Evolutionary conservation across 1,139 yeast species (phyloP).

Genomic region (Blastobotrys proliferans): DNA sequence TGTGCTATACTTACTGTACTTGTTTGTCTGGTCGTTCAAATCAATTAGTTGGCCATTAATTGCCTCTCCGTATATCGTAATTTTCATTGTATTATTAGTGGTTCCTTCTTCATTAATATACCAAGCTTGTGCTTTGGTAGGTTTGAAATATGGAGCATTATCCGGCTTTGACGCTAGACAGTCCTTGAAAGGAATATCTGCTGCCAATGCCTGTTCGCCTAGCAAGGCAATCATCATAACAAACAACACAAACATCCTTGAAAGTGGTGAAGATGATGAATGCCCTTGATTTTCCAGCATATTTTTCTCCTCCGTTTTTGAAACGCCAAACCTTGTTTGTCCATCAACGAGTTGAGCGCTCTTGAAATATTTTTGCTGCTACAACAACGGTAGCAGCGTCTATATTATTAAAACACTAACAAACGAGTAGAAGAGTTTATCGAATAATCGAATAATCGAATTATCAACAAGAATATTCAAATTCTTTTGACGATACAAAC

Average conservation of each 20-base stretch:
- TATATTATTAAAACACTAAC: too few species aligned
- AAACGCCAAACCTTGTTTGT: too few species aligned
- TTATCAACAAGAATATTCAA: too few species aligned
- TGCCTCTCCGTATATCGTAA: constrained; percentile 26
- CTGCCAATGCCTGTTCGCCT: constrained; percentile 1
- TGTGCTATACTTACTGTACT: constrained; percentile 28
- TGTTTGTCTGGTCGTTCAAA: constrained; percentile 26
- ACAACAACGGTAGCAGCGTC: too few species aligned
- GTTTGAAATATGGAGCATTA: constrained; percentile 13
- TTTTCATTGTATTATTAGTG: constrained; percentile 15
- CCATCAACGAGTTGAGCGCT: too few species aligned
- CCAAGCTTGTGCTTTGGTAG: constrained; percentile 12
- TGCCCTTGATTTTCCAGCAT: not conserved
- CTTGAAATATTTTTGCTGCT: too few species aligned
- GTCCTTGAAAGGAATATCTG: constrained; percentile 10
- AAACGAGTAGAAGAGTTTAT: too few species aligned
- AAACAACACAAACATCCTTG: not conserved
- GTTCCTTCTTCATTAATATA: constrained; percentile 9
- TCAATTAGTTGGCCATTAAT: constrained; percentile 26
- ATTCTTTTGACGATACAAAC: too few species aligned
- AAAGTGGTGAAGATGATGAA: too few species aligned
- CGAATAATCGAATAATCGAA: too few species aligned
- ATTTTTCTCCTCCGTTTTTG: not conserved
- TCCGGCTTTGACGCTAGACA: constrained; percentile 10
- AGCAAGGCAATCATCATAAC: not conserved